A percentile compares a stretch with the other conserved stretches of the same genome.
Conservation (phyloP, 805 yeast genomes). For the Dipodascus geniculatus region DNA sequence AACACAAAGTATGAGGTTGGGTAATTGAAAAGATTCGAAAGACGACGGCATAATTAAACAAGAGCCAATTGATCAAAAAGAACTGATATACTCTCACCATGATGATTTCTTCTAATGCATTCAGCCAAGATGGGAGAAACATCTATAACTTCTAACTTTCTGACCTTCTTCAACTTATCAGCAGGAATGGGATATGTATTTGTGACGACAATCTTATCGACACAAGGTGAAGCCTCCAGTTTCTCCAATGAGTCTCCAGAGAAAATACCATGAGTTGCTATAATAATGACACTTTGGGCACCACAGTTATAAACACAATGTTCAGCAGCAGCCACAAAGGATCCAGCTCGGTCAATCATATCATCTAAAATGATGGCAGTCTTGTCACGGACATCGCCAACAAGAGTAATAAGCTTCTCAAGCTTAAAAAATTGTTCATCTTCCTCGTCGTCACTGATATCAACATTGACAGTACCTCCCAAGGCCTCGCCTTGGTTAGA, state of each 20-base stretch:
- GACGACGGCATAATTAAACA: constrained; percentile 9
- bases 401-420: constrained; percentile 88
- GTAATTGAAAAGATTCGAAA: neutral
- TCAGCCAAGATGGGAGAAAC: constrained; percentile 94
- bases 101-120: constrained; percentile 96
- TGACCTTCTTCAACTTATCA: constrained; percentile 42
- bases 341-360: constrained; percentile 90
- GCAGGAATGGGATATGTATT: constrained; percentile 86
- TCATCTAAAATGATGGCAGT: constrained; percentile 93
- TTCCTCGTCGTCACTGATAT: constrained; percentile 68
- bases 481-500: constrained; percentile 39
- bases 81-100: constrained; percentile 93
- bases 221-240: constrained; percentile 64
- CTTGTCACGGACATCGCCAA: constrained; percentile 87
- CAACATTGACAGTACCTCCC: constrained; percentile 71
- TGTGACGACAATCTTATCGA: constrained; percentile 88
- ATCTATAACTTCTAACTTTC: constrained; percentile 78
- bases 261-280: constrained; percentile 95
- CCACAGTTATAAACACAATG: constrained; percentile 94
- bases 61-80: constrained; percentile 73
- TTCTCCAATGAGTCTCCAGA: constrained; percentile 69
- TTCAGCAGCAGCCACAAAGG: constrained; percentile 96
- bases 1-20: constrained; percentile 2
- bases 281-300: constrained; percentile 77
- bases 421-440: constrained; percentile 51